Evolutionary conservation across 805 yeast species (phyloP).

Genomic region (Kregervanrija delftensis): DNA sequence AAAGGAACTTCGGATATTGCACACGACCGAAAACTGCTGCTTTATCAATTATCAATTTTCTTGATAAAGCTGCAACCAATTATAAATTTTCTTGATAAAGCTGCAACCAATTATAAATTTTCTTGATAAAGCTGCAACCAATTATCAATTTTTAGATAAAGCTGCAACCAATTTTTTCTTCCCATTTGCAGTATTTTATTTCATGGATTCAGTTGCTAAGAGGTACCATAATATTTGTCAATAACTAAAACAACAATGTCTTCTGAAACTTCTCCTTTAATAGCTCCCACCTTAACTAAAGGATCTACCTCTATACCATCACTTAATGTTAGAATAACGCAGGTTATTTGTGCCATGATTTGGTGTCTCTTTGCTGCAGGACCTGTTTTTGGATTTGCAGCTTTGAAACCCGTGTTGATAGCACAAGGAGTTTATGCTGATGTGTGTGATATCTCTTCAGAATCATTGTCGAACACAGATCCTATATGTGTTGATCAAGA

Average conservation of each 20-base stretch:
- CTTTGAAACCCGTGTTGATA: conserved; percentile 77
- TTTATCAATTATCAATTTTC: not conserved
- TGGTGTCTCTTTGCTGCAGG: conserved; percentile 95
- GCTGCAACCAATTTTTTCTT: not conserved
- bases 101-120: not conserved
- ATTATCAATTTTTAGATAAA: not conserved
- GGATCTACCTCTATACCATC: conserved; percentile 16
- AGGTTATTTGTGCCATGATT: conserved; percentile 63
- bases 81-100: not conserved
- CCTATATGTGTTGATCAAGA: conserved; percentile 68
- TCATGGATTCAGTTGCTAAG: not conserved
- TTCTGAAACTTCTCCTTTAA: conserved; percentile 21
- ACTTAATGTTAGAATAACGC: conserved; percentile 33
- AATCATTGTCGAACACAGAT: conserved; percentile 3
- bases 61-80: not conserved
- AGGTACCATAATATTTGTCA: not conserved
- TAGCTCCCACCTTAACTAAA: conserved; percentile 6
- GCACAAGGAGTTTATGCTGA: conserved; percentile 70
- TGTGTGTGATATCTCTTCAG: conserved; percentile 35
- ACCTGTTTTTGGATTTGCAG: conserved; percentile 93
- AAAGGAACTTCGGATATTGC: no score
- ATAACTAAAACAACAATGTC: conserved; percentile 3
- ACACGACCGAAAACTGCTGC: not conserved
- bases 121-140: not conserved
- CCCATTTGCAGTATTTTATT: not conserved